Conservation (phyloP, 202 grass and related monocot species). For the Eragrostis tef region DNA sequence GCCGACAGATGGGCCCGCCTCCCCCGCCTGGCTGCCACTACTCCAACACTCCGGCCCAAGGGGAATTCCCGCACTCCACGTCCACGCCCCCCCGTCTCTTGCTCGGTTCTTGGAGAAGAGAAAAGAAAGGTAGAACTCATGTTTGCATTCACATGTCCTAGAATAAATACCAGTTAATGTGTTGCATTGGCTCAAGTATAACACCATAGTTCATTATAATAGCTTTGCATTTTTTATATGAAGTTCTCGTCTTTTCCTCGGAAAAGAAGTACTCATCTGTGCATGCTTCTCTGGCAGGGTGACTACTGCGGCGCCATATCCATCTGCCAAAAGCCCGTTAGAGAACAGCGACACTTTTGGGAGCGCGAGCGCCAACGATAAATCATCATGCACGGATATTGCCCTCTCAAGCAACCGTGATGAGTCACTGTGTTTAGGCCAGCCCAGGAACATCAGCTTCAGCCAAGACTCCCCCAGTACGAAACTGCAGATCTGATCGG, state of each 20-base stretch:
- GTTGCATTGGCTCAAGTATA: neutral
- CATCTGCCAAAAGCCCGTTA: slow-evolving; percentile 54
- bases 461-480: slow-evolving; percentile 66
- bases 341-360: slow-evolving; percentile 63
- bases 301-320: slow-evolving; percentile 57
- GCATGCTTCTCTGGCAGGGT: slow-evolving; percentile 53
- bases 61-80: too few species aligned
- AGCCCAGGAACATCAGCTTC: slow-evolving; percentile 63
- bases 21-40: too few species aligned
- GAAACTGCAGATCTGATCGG: slow-evolving; percentile 55
- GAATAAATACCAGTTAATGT: neutral
- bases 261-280: slow-evolving; percentile 35
- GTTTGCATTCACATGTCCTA: neutral
- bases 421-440: slow-evolving; percentile 57
- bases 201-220: neutral
- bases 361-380: slow-evolving; percentile 51
- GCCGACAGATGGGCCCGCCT: too few species aligned
- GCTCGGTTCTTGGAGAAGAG: slow-evolving; percentile 80
- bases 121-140: slow-evolving; percentile 70
- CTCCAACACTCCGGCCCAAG: too few species aligned
- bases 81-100: slow-evolving; percentile 40
- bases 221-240: neutral
- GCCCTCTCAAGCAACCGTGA: slow-evolving; percentile 66
- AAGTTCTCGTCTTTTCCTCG: neutral
- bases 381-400: slow-evolving; percentile 65